Percentiles rank a stretch among this genome's conserved stretches.
Conservation (phyloP, 495 filamentous ascomycete genomes). For the Podospora didyma region DNA sequence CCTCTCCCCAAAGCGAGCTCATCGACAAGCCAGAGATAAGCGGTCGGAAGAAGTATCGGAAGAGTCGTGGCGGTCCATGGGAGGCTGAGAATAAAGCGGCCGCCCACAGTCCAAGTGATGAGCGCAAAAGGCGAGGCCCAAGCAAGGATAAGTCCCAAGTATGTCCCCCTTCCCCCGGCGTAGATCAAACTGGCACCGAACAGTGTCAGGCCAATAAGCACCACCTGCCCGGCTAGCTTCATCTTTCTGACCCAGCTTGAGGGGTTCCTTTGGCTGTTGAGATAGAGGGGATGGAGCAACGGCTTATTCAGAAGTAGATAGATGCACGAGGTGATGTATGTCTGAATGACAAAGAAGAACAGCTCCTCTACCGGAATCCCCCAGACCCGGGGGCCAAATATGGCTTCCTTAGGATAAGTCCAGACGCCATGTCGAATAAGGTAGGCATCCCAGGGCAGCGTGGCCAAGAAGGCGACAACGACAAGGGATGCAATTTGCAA, state of each 20-base stretch:
- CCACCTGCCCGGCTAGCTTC: constrained; percentile 38
- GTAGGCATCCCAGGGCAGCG: constrained; percentile 70
- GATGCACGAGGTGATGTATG: constrained; percentile 62
- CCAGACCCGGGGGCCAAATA: constrained; percentile 54
- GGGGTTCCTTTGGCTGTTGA: constrained; percentile 26
- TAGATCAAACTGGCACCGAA: constrained; percentile 37
- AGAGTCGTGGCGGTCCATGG: constrained; percentile 47
- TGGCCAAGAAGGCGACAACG: constrained; percentile 53
- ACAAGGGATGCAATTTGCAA: constrained; percentile 56
- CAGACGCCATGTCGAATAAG: constrained; percentile 59
- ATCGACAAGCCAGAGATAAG: constrained; percentile 65
- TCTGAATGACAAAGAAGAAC: constrained; percentile 75
- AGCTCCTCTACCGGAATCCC: constrained; percentile 62
- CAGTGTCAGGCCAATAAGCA: constrained; percentile 34
- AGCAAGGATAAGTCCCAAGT: constrained; percentile 61
- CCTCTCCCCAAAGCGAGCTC: constrained; percentile 56
- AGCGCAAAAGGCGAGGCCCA: constrained; percentile 63
- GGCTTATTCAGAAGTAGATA: constrained; percentile 62
- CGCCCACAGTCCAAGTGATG: constrained; percentile 57
- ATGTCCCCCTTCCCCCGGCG: constrained; percentile 45
- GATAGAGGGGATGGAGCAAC: constrained; percentile 53
- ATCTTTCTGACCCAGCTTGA: constrained; percentile 12
- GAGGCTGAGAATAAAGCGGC: constrained; percentile 54
- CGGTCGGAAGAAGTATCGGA: constrained; percentile 58
- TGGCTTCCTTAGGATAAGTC: constrained; percentile 60